phyloP scores from a whole-genome alignment of 352 stramenopile genomes.

The Phytophthora niederhauseri region DNA sequence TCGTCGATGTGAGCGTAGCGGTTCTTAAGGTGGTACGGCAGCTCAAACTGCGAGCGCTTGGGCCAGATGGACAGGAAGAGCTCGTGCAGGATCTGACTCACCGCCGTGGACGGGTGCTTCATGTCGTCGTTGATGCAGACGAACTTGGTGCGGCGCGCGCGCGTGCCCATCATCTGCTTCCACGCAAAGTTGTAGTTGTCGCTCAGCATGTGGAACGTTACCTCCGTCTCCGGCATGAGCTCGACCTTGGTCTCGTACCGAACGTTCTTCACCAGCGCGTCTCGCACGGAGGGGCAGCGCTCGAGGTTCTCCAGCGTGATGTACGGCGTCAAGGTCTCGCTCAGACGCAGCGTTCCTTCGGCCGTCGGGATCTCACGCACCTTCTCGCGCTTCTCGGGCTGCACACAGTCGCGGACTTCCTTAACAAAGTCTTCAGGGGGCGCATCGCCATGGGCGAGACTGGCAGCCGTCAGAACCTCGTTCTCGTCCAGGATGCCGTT shows the following conservation, averaged over 20 bases:
- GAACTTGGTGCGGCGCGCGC: slow-evolving; percentile 93
- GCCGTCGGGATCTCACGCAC: slow-evolving; percentile 65
- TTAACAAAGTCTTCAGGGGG: slow-evolving; percentile 71
- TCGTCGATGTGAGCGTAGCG: slow-evolving; percentile 87
- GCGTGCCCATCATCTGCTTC: slow-evolving; percentile 93
- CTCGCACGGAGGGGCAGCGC: slow-evolving; percentile 50
- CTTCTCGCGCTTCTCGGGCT: slow-evolving; percentile 75
- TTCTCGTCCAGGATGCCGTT: slow-evolving; percentile 92
- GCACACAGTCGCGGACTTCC: slow-evolving; percentile 69
- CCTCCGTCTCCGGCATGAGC: slow-evolving; percentile 82
- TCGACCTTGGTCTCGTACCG: slow-evolving; percentile 64
- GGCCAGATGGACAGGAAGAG: slow-evolving; percentile 95
- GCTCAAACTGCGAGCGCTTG: slow-evolving; percentile 91
- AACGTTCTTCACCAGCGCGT: slow-evolving; percentile 69
- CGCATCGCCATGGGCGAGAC: slow-evolving; percentile 76
- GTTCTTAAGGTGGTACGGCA: slow-evolving; percentile 88
- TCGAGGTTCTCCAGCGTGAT: slow-evolving; percentile 70
- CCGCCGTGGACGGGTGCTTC: slow-evolving; percentile 78
- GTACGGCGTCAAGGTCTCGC: slow-evolving; percentile 77
- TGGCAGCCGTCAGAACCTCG: slow-evolving; percentile 90
- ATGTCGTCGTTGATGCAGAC: slow-evolving; percentile 98
- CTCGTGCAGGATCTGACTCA: slow-evolving; percentile 89
- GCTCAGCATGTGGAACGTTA: slow-evolving; percentile 96
- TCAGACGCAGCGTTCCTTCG: slow-evolving; percentile 64
- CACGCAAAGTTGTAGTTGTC: slow-evolving; percentile 92